Base-by-base conservation (phyloP, 306 rosid genomes). In the Astragalus membranaceus region DNA sequence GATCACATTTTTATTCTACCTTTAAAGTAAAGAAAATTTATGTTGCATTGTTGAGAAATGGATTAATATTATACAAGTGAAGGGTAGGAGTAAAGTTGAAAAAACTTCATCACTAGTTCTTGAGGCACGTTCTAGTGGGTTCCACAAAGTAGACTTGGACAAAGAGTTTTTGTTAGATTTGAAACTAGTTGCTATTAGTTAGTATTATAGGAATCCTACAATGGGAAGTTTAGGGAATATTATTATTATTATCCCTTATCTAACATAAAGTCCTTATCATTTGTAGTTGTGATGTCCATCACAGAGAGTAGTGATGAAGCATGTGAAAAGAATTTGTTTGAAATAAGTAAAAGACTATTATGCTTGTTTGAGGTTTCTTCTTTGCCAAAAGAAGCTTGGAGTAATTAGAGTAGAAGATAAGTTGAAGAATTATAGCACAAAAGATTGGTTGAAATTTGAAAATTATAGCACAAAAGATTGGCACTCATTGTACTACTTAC, bases 11-110 rank as follows among this genome's bases (percentile, higher is more conserved):
- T 36, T 57, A 23, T 20, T 63, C 79, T 82, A 74, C 55, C 98
- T 90, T 93, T 67, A 72, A 90, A 91, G 95, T 88, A 52, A 90
- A 85, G 99, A 77, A 69, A 82, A 66, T 47, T 32, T 67, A 1
- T 36, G 39, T 54, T 74, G 69, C 70, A 80, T 62, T 65, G 44
- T 54, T 37, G 23, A 76, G 26, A 12, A 78, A 54, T 70, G 72
- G 61, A 59, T 52, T n/a, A n/a, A n/a, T n/a, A n/a, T n/a, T 49
- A 29, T 54, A 61, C 12, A 67, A 73, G 16, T 58, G 63, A 81
- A 75, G 81, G 85, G 85, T 81, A 78, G 78, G 70, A 84, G 86
- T 72, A 78, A 81, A 78, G 84, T 75, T 81, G 76, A 67, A 68
- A 59, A 69, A 13, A 50, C 62, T 47, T 76, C 48, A 63, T 16